Evolutionary conservation across 1,139 yeast genomes (phyloP), one percentile per base, ranked within the genome.

Genomic region (Zhuliangozyma blackwelliae): DNA sequence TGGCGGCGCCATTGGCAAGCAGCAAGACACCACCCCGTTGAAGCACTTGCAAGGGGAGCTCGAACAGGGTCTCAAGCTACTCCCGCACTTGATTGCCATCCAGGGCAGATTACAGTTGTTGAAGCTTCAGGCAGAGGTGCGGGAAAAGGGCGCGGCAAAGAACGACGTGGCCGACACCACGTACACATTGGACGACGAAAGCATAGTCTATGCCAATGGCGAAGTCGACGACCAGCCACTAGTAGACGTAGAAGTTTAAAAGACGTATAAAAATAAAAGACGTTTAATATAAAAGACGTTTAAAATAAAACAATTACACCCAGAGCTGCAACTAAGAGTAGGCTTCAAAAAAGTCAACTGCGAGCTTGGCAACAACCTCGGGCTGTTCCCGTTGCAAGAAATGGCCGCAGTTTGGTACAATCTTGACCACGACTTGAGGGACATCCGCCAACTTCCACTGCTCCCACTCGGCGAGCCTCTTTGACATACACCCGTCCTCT

Each of bases 41-140:
- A 61, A 55, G 38, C 43, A 52, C 5, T 55, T 76, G 39, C 62
- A 62, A 34, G 34, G 35, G 5, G 54, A 59, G 3, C 54, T 66
- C 16, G 46, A 45, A 22, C 48, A 50, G 8, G 71, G 70, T 2
- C 53, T 64, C 54, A 52, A 57, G 37, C 53, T 64, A 37, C 51
- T 69, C 53, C 66, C 72, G 8, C 63, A 59, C 34, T 59, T 70
- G 40, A 50, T 69, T 37, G 65, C 72, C 5, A 59, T 70, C 22
- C 69, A 67, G 45, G 76, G 76, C n/a, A 55, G 72, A 34, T 55
- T 70, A 30, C 67, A 64, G 43, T 59, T 70, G 40, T 59, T 70
- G 43, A 59, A 59, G 44, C 48, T 67, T 3, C 75, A 70, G 46
- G 61, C 66, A 1, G 59, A 63, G 35, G 54, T 68, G 39, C 59